Evolutionary conservation across 495 filamentous ascomycete genomes (phyloP), one percentile per base, ranked within the genome.

Genomic region (Podospora anserina): DNA sequence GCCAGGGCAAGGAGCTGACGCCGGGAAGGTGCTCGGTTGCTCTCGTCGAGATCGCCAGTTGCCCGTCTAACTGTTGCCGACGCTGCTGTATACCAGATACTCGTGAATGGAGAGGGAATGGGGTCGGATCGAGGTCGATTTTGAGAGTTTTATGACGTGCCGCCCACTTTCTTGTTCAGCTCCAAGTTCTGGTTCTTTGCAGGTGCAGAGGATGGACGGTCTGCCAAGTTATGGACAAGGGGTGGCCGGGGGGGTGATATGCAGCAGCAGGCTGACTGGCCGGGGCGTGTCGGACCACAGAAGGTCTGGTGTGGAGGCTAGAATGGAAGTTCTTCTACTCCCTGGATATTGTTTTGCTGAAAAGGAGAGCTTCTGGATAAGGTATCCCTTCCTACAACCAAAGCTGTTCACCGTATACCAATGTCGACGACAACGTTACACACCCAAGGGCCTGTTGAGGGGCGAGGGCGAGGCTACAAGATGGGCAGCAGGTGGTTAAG

Each of bases 401-500:
- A 15, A 58, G 23, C 55, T 26, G 23, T n/a, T 26, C 11, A 58
- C n/a, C 55, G 55, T 19, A 26, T 49, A 5, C 39, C 15, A 11
- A 58, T 4, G 19, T 9, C 4, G 55, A 20, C 19, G n/a, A 58
- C 55, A 58, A 58, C 6, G n/a, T n/a, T 58, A 26, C 55, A 58
- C 69, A 57, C 65, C 69, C 58, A 69, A 64, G 68, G 68, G 58
- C 60, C 66, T 72, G 68, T 28, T 49, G 59, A 72, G 56, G 63
- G 60, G 26, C 23, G 61, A 53, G 26, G 61, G 54, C 59, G 59
- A 65, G 59, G 59, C 34, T 60, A 59, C 66, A 18, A 66, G 62
- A 57, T 5, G 74, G 69, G 68, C 44, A 56, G 62, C 62, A 39
- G 34, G 69, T 60, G 60, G 72, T 75, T 75, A 75, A 74, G 72